These are phyloP conservation scores for Sclerotinia sclerotiorum DNA, from an alignment of 2,329 filamentous ascomycete genomes.

Conservation along the genomic window DNA sequence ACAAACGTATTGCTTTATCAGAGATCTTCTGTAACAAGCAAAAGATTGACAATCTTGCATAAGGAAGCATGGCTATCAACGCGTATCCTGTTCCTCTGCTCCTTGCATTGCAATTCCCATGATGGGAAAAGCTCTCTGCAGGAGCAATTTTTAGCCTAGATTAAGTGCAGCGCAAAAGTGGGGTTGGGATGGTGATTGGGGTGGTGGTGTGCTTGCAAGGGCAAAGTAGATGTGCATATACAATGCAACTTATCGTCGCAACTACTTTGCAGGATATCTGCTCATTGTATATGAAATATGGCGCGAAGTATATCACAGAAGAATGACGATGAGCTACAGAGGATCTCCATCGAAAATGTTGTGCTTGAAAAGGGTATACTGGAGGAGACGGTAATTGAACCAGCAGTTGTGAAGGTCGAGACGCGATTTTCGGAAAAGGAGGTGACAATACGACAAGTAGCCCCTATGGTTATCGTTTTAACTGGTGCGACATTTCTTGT, in stretches of 20 bases:
- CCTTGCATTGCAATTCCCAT: not conserved
- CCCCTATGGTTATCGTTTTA: slow-evolving; percentile 33
- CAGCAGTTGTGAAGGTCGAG: slow-evolving; percentile 14
- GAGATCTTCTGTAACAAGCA: not conserved
- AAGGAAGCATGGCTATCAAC: not conserved
- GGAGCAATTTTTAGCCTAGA: not conserved
- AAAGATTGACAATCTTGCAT: not conserved
- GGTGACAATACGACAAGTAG: slow-evolving; percentile 34
- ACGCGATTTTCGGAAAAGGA: slow-evolving; percentile 25
- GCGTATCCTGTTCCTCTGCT: not conserved
- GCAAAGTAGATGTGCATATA: not conserved
- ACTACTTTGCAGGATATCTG: not conserved
- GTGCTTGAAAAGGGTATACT: slow-evolving; percentile 3
- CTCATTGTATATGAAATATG: not conserved
- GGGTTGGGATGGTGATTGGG: not conserved
- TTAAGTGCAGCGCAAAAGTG: not conserved
- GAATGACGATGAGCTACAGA: not conserved
- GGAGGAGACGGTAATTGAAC: slow-evolving; percentile 5
- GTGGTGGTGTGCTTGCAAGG: slow-evolving; percentile 8
- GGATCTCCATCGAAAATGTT: slow-evolving; percentile 1
- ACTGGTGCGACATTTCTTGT: slow-evolving; percentile 36
- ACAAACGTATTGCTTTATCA: not conserved
- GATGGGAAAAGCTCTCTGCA: not conserved
- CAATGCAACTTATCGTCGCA: not conserved
- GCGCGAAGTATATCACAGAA: slow-evolving; percentile 2